Evolutionary conservation across 176 grass and related monocot genomes (phyloP).

Genomic region (Avena sativa): DNA sequence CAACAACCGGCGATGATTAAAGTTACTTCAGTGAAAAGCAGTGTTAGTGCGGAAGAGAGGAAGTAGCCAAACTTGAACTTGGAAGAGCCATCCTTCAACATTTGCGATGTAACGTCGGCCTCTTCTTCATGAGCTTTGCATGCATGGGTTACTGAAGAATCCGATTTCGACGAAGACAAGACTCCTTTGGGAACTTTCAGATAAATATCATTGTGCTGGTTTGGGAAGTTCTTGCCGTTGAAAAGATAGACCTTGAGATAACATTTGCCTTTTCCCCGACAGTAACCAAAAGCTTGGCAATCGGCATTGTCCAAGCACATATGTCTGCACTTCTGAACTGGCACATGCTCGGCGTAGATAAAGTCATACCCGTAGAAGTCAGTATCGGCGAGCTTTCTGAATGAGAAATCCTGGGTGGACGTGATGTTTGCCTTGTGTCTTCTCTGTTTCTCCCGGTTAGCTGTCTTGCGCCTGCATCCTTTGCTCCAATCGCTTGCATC

Average conservation of each 20-base stretch:
- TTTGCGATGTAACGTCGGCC: not conserved
- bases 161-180: not conserved
- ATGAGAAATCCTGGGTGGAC: not conserved
- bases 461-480: not conserved
- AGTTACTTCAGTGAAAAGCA: conserved; percentile 50
- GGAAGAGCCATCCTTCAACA: not conserved
- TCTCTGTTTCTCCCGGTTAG: no score
- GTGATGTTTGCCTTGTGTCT: not conserved
- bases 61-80: conserved; percentile 55
- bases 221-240: conserved; percentile 46
- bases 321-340: conserved; percentile 22
- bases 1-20: conserved; percentile 45
- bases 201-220: conserved; percentile 44
- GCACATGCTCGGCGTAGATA: accelerated
- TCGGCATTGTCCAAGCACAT: conserved; percentile 18
- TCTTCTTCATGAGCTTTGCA: conserved; percentile 35
- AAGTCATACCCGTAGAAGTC: conserved; percentile 62
- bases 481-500: conserved; percentile 55
- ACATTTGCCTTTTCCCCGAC: conserved; percentile 35
- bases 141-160: not conserved
- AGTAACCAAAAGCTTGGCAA: conserved; percentile 61
- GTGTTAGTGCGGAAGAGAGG: conserved; percentile 45
- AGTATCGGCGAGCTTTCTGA: not conserved
- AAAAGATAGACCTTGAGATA: conserved; percentile 49
- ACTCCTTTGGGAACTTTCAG: conserved; percentile 38